Conservation (phyloP, 306 rosid genomes). For the Acacia confusa region DNA sequence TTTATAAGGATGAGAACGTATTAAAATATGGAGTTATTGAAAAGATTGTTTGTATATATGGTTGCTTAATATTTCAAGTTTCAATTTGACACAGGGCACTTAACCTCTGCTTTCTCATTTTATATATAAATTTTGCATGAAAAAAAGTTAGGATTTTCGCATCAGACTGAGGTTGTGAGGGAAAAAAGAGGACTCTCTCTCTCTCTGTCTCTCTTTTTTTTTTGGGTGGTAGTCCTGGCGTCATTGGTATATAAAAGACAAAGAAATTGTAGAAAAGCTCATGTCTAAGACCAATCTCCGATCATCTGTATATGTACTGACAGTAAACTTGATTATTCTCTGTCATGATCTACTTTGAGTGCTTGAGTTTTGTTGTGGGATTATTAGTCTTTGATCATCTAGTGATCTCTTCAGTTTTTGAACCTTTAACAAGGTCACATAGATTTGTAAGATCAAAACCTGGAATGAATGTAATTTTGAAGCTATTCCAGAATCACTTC, state of each 20-base stretch:
- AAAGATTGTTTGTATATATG: background rate
- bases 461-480: background rate
- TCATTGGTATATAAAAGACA: background rate
- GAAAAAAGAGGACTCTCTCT: slow-evolving; percentile 13
- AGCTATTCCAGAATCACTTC: background rate
- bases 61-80: slow-evolving; percentile 2
- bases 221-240: no score
- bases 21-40: background rate
- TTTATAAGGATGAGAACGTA: background rate
- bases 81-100: background rate
- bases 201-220: no score
- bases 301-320: background rate
- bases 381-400: background rate
- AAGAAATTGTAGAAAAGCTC: background rate
- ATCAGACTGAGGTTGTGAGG: slow-evolving; percentile 15
- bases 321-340: background rate
- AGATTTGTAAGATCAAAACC: slow-evolving; percentile 2
- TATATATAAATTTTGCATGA: background rate
- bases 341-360: slow-evolving; percentile 24
- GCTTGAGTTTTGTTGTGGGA: slow-evolving; percentile 10
- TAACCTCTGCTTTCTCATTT: background rate
- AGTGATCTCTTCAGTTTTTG: slow-evolving; percentile 6
- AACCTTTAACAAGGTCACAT: background rate
- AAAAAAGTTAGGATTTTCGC: background rate
- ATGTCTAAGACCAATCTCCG: slow-evolving; percentile 1